Percentiles rank a stretch among this genome's conserved stretches.
phyloP scores from a whole-genome alignment of 306 rosid species.

The Fragaria ananassa region DNA sequence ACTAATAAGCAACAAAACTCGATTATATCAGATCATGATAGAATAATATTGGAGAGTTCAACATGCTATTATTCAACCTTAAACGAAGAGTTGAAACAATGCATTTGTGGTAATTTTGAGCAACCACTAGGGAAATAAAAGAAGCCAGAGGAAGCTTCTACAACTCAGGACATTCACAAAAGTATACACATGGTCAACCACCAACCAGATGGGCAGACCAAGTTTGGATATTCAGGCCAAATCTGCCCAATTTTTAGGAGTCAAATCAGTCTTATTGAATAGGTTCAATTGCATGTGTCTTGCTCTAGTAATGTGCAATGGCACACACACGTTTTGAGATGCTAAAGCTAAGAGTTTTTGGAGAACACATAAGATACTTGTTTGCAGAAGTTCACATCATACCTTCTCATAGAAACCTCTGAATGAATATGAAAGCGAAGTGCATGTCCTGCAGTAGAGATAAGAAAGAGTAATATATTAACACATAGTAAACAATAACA shows the following conservation, averaged over 20 bases:
- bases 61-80: background rate
- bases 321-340: background rate
- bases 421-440: slow-evolving; percentile 96
- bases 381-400: slow-evolving; percentile 7
- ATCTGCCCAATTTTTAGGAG: background rate
- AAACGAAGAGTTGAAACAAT: slow-evolving; percentile 10
- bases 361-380: background rate
- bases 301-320: background rate
- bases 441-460: slow-evolving; percentile 78
- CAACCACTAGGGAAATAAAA: background rate
- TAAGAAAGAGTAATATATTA: slow-evolving; percentile 14
- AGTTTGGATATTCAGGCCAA: background rate
- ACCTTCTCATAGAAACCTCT: slow-evolving; percentile 99
- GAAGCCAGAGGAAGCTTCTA: background rate
- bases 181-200: background rate
- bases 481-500: background rate
- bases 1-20: background rate
- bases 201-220: background rate
- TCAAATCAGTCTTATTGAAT: background rate
- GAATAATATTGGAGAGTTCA: background rate
- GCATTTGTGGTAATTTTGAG: slow-evolving; percentile 4
- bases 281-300: background rate
- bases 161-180: background rate
- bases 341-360: background rate
- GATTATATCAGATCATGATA: slow-evolving; percentile 1